Evolutionary conservation across 2,329 filamentous ascomycete genomes (phyloP).

Genomic region (Fusarium azukiicola): DNA sequence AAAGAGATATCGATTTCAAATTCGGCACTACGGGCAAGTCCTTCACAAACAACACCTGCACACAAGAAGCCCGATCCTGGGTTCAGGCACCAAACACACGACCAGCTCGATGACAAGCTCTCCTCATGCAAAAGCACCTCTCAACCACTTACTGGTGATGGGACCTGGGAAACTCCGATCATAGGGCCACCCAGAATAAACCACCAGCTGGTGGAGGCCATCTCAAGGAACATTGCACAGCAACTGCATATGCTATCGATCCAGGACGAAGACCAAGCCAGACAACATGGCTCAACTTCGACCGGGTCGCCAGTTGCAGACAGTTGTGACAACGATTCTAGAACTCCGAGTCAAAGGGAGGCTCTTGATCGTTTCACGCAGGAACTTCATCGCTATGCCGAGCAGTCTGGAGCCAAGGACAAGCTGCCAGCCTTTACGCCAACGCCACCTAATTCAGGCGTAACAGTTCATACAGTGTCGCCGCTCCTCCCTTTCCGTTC

Average conservation of each 20-base stretch:
- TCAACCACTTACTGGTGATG: slow-evolving; percentile 39
- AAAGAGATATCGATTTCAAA: slow-evolving; percentile 15
- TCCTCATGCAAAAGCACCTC: neutral
- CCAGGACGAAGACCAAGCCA: slow-evolving; percentile 21
- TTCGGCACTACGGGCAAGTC: slow-evolving; percentile 11
- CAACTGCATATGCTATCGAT: slow-evolving; percentile 67
- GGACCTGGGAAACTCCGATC: slow-evolving; percentile 34
- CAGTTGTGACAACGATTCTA: slow-evolving; percentile 56
- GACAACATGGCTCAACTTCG: neutral
- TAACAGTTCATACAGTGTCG: slow-evolving; percentile 73
- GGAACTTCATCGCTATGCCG: slow-evolving; percentile 56
- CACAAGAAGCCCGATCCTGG: slow-evolving; percentile 8
- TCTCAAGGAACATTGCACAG: slow-evolving; percentile 69
- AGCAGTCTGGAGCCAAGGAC: slow-evolving; percentile 62
- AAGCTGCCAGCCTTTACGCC: slow-evolving; percentile 65
- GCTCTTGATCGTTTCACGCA: slow-evolving; percentile 63
- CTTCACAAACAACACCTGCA: neutral
- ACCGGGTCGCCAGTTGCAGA: slow-evolving; percentile 22
- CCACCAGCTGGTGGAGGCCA: slow-evolving; percentile 66
- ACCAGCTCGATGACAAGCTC: neutral
- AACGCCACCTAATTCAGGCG: slow-evolving; percentile 64
- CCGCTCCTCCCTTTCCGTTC: slow-evolving; percentile 75
- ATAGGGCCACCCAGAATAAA: slow-evolving; percentile 61
- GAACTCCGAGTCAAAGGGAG: slow-evolving; percentile 67
- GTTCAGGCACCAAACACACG: neutral